phyloP scores from a whole-genome alignment of 2,329 filamentous ascomycete genomes.

The Ascochyta koolunga region DNA sequence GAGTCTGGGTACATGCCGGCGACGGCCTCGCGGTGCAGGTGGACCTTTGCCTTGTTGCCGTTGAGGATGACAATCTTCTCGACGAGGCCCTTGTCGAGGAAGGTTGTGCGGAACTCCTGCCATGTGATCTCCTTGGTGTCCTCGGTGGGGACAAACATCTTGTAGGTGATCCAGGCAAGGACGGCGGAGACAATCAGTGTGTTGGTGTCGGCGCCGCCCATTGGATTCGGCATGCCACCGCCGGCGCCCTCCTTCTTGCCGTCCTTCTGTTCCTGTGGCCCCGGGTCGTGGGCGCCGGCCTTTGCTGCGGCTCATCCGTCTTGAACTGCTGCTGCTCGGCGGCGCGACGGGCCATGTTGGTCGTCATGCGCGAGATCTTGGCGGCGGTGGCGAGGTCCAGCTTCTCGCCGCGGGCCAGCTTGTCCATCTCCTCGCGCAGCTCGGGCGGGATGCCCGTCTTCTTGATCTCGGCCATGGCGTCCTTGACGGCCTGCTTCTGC shows the following conservation, averaged over 20 bases:
- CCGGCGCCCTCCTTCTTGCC: conserved; percentile 42
- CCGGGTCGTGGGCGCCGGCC: conserved; percentile 53
- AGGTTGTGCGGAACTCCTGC: conserved; percentile 93
- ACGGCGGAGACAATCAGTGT: conserved; percentile 64
- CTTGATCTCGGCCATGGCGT: conserved; percentile 67
- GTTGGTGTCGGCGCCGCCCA: conserved; percentile 57
- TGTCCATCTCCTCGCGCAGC: conserved; percentile 67
- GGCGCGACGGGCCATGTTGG: conserved; percentile 61
- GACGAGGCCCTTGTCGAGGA: conserved; percentile 93
- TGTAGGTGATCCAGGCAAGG: conserved; percentile 64
- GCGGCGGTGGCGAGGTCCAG: conserved; percentile 63
- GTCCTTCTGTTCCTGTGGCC: conserved; percentile 47
- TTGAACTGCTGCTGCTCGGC: conserved; percentile 46
- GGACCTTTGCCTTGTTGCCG: conserved; percentile 77
- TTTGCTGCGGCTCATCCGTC: conserved; percentile 48
- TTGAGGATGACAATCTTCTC: conserved; percentile 88
- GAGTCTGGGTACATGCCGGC: conserved; percentile 77
- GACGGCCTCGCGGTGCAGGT: conserved; percentile 77
- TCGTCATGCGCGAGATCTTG: conserved; percentile 64
- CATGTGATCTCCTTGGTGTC: conserved; percentile 85
- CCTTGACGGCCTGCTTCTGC: conserved; percentile 65
- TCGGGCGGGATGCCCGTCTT: conserved; percentile 73
- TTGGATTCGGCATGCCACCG: conserved; percentile 21
- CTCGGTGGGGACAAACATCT: conserved; percentile 70
- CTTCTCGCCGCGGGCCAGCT: conserved; percentile 56